Base-by-base conservation (phyloP, 169 alveolate species). In the Plasmodium gonderi region DNA sequence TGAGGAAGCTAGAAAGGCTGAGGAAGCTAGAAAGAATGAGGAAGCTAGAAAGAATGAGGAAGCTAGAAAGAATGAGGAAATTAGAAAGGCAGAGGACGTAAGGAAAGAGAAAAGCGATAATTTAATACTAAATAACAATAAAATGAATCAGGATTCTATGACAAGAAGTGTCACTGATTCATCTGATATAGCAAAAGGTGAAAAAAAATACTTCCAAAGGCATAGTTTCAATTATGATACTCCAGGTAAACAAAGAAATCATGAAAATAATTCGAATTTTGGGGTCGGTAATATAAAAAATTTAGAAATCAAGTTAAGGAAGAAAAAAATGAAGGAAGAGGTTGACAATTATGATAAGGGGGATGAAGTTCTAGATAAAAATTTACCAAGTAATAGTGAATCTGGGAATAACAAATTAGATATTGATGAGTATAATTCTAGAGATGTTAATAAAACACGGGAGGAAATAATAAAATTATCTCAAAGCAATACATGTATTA, bases 381-480 rank as follows among this genome's bases (percentile, higher is more conserved):
- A 29, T 65, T 17, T 14, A 82, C 31, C 76, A 31, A 29, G 17
- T 68, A 82, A 68, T 68, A 17, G 60, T 82, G 54, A 68, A 44
- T 26, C 36, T 33, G 54, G 40, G 31, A 49, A 42, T 81, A 38
- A 23, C 9, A 82, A 82, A 69, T 49, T 29, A 67, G 75, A 69
- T 82, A 68, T 45, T 20, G 44, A 11, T n/a, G 82, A 45, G 2
- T 82, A 82, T 82, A 82, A 68, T 20, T 45, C 44, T 7, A 82
- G 91, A 69, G 75, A 82, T 31, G 51, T 51, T 68, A 29, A 68
- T 12, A 69, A 68, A 45, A 82, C 82, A 54, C 47, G 91, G 81
- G 75, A 82, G 69, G 54, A 82, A 74, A 82, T 82, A 44, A 82
- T 82, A 82, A 82, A 33, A 7, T 26, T 69, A 54, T 68, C 91